A percentile compares a stretch with the other conserved stretches of the same genome.
Evolutionary conservation across 352 stramenopile species (phyloP).

Genomic region (Globisporangium polare): DNA sequence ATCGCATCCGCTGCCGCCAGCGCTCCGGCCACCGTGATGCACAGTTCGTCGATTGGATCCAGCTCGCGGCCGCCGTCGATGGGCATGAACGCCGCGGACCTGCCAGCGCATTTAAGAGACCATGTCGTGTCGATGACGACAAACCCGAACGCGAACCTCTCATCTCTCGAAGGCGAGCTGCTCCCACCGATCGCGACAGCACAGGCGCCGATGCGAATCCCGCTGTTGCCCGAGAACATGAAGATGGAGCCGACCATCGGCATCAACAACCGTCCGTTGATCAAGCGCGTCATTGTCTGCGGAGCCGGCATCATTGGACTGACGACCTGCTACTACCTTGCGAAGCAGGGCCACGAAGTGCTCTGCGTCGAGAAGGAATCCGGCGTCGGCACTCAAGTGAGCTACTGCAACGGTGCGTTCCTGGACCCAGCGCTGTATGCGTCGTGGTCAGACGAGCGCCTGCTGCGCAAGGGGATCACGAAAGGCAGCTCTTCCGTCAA

Average conservation of each 20-base stretch:
- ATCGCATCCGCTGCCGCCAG: slow-evolving; percentile 11
- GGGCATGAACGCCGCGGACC: slow-evolving; percentile 27
- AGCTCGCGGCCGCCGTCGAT: slow-evolving; percentile 10
- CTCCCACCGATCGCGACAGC: slow-evolving; percentile 59
- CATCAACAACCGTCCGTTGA: slow-evolving; percentile 45
- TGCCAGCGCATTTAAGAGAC: slow-evolving; percentile 57
- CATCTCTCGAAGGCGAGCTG: slow-evolving; percentile 34
- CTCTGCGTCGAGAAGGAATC: slow-evolving; percentile 83
- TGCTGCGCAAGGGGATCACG: slow-evolving; percentile 43
- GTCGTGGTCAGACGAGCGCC: slow-evolving; percentile 72
- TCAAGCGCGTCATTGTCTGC: slow-evolving; percentile 84
- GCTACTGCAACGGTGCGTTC: slow-evolving; percentile 79
- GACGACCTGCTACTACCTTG: slow-evolving; percentile 84
- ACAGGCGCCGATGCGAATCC: slow-evolving; percentile 53
- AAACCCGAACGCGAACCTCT: slow-evolving; percentile 2
- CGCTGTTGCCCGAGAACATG: slow-evolving; percentile 54
- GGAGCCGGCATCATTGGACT: slow-evolving; percentile 82
- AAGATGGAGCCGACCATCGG: slow-evolving; percentile 65
- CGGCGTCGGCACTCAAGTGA: slow-evolving; percentile 76
- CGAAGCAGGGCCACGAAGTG: slow-evolving; percentile 83
- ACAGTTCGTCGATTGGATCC: slow-evolving; percentile 10
- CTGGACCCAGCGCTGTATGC: slow-evolving; percentile 79
- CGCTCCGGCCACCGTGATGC: not conserved
- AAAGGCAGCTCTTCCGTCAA: slow-evolving; percentile 15
- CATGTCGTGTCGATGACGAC: slow-evolving; percentile 36